A percentile compares a stretch with the other conserved stretches of the same genome.
Evolutionary conservation across 495 filamentous ascomycete genomes (phyloP).

Genomic region (Aspergillus campestris): DNA sequence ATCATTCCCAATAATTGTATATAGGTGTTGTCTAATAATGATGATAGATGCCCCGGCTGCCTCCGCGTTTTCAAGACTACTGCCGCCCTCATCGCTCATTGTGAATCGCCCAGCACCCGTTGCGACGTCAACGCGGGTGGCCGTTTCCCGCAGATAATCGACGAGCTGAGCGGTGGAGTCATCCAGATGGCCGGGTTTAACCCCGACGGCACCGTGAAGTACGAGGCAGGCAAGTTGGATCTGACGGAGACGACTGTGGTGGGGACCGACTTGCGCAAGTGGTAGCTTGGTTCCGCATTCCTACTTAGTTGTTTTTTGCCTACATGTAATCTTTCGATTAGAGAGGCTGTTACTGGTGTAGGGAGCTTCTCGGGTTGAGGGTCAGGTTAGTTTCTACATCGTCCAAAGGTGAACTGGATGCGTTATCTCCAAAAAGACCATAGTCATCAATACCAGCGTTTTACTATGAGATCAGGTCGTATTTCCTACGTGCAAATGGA

Average conservation of each 20-base stretch:
- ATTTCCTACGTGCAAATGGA: too few species aligned
- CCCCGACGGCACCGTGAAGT: constrained; percentile 19
- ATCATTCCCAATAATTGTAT: background rate
- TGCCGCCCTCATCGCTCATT: constrained; percentile 39
- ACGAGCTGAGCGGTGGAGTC: constrained; percentile 42
- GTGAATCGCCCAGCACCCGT: constrained; percentile 32
- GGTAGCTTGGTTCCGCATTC: too few species aligned
- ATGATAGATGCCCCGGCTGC: constrained; percentile 34
- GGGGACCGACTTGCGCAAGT: background rate
- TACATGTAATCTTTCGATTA: too few species aligned
- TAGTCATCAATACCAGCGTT: too few species aligned
- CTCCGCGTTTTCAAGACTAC: constrained; percentile 33
- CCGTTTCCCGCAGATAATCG: constrained; percentile 32
- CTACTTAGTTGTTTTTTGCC: too few species aligned
- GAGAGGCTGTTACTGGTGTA: too few species aligned
- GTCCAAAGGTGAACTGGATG: too few species aligned
- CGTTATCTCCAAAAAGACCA: too few species aligned
- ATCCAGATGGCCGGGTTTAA: constrained; percentile 20
- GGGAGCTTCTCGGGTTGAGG: too few species aligned
- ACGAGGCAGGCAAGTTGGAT: constrained; percentile 12
- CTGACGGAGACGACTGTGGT: background rate
- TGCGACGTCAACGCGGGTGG: constrained; percentile 34
- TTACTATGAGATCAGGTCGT: too few species aligned
- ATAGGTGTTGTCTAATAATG: background rate
- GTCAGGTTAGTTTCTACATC: too few species aligned